Percentiles rank a stretch among this genome's conserved stretches.
Evolutionary conservation across 75 land plant species (phyloP).

Genomic region (Pseudotsuga menziesii): DNA sequence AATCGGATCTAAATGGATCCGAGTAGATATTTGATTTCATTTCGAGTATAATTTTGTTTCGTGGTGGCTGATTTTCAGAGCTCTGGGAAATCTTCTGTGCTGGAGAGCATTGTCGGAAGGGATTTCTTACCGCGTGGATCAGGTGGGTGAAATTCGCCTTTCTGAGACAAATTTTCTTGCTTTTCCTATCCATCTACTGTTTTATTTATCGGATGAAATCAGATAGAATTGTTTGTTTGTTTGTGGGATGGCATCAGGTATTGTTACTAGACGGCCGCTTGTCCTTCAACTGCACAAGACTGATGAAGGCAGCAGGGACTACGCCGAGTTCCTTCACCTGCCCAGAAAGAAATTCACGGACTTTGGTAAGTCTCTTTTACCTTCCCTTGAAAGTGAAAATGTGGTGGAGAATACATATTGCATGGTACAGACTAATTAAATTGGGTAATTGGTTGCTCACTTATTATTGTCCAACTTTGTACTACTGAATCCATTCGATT

Average conservation of each 20-base stretch:
- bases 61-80: constrained; percentile 41
- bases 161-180: background rate
- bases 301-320: constrained; percentile 72
- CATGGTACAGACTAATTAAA: too few relatives aligned
- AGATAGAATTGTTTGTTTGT: too few relatives aligned
- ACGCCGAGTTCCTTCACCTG: constrained; percentile 82
- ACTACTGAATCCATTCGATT: too few relatives aligned
- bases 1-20: too few relatives aligned
- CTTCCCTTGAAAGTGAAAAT: too few relatives aligned
- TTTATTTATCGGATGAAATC: too few relatives aligned
- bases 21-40: too few relatives aligned
- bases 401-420: too few relatives aligned
- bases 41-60: too few relatives aligned
- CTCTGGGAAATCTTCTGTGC: constrained; percentile 90
- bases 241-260: constrained; percentile 37
- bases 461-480: too few relatives aligned
- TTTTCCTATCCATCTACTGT: too few relatives aligned
- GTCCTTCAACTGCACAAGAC: constrained; percentile 82
- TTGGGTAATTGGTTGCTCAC: too few relatives aligned
- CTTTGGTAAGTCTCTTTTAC: constrained; percentile 50
- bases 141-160: constrained; percentile 53
- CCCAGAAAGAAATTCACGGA: constrained; percentile 77
- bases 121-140: constrained; percentile 92
- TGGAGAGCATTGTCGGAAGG: constrained; percentile 93
- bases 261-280: constrained; percentile 92